A percentile compares a stretch with the other conserved stretches of the same genome.
Conservation (phyloP, 495 filamentous ascomycete genomes). For the Aspergillus ostianus region DNA sequence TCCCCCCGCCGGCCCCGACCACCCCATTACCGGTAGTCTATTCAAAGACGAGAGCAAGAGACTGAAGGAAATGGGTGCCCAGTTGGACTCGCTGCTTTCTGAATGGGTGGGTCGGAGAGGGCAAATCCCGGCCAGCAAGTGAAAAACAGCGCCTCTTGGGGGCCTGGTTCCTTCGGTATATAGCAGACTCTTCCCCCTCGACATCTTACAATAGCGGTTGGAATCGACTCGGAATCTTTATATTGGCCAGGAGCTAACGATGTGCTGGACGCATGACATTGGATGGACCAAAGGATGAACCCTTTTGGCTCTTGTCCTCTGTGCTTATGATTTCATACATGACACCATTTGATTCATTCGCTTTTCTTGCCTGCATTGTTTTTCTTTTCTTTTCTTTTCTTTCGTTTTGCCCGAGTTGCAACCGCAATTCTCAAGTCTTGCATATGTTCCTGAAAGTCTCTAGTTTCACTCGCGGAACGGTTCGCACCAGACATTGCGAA, state of each 20-base stretch:
- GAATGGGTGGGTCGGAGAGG: conserved; percentile 70
- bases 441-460: neutral
- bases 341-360: conserved; percentile 1
- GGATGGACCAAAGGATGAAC: conserved; percentile 9
- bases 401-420: neutral
- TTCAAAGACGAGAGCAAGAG: conserved; percentile 83
- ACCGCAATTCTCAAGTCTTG: neutral
- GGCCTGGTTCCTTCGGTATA: neutral
- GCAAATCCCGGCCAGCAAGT: conserved; percentile 22
- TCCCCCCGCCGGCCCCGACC: conserved; percentile 70
- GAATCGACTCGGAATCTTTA: neutral
- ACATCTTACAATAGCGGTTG: neutral
- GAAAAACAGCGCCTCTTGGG: neutral
- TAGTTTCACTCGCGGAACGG: neutral
- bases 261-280: conserved; percentile 29
- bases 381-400: conserved; percentile 6
- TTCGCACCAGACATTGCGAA: neutral
- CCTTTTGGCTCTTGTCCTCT: conserved; percentile 1
- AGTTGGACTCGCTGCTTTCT: conserved; percentile 82
- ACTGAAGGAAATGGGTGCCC: conserved; percentile 77
- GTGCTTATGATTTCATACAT: neutral
- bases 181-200: neutral
- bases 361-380: conserved; percentile 1
- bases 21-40: conserved; percentile 76
- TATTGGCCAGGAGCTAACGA: conserved; percentile 21